Percentiles rank a stretch among this genome's conserved stretches.
Conservation (phyloP, 2,329 filamentous ascomycete genomes). For the Penicillium sp. region DNA sequence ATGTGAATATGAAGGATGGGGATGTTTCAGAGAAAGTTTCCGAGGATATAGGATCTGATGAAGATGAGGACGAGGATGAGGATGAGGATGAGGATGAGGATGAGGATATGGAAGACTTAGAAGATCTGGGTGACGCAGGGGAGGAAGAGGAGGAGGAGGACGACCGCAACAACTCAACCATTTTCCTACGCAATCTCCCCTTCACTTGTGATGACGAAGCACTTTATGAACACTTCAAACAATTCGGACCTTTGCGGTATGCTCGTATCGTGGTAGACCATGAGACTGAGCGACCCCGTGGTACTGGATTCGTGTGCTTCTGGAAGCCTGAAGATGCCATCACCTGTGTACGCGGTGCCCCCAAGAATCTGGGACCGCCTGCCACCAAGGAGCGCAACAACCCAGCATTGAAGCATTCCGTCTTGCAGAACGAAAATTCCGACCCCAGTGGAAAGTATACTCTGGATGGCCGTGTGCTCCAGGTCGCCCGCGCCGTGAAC, state of each 20-base stretch:
- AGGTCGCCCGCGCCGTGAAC: slow-evolving; percentile 80
- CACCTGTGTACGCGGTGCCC: slow-evolving; percentile 73
- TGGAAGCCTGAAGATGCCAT: slow-evolving; percentile 73
- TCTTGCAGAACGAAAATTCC: slow-evolving; percentile 80
- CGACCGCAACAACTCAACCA: slow-evolving; percentile 65
- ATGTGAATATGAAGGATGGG: slow-evolving; percentile 32
- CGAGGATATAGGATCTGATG: slow-evolving; percentile 7
- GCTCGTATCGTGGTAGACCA: slow-evolving; percentile 88
- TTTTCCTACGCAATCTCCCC: slow-evolving; percentile 93
- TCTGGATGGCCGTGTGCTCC: slow-evolving; percentile 82
- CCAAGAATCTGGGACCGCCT: slow-evolving; percentile 52
- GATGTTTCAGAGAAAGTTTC: slow-evolving; percentile 18
- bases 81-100: background rate
- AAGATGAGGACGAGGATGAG: slow-evolving; percentile 6
- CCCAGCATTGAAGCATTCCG: slow-evolving; percentile 67
- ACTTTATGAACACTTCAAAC: slow-evolving; percentile 80
- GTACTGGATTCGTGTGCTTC: slow-evolving; percentile 95
- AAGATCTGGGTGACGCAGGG: slow-evolving; percentile 31
- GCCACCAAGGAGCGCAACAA: slow-evolving; percentile 42
- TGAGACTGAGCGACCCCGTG: slow-evolving; percentile 80
- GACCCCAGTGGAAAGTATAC: slow-evolving; percentile 87
- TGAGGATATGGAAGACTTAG: slow-evolving; percentile 20
- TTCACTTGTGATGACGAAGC: slow-evolving; percentile 82
- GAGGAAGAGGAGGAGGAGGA: slow-evolving; percentile 47
- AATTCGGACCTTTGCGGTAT: slow-evolving; percentile 86